Conservation (phyloP, 768 basidiomycete species). For the Piloderma croceum region DNA sequence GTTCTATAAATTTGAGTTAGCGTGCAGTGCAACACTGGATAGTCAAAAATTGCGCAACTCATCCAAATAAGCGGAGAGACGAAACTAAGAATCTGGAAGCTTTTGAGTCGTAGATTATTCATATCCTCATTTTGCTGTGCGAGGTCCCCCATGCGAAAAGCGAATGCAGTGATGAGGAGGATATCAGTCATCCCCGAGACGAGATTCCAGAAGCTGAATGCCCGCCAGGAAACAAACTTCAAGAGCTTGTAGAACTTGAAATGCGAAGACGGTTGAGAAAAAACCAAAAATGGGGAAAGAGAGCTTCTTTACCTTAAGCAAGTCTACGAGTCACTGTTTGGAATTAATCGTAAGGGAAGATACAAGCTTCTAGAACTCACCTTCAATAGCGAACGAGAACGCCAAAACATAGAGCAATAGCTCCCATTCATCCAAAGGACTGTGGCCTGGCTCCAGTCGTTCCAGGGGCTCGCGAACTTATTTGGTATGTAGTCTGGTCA, state of each 20-base stretch:
- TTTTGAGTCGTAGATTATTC: constrained; percentile 44
- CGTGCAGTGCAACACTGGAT: no score
- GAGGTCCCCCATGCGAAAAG: constrained; percentile 61
- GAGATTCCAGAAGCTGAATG: constrained; percentile 74
- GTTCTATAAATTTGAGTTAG: constrained; percentile 39
- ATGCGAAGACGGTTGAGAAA: neutral
- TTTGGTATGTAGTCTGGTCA: constrained; percentile 2
- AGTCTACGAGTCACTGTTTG: no score
- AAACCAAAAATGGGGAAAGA: no score
- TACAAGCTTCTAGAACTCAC: constrained; percentile 34
- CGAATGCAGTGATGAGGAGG: constrained; percentile 68
- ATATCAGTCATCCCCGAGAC: constrained; percentile 68
- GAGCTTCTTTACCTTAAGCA: no score
- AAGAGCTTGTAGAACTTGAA: constrained; percentile 64
- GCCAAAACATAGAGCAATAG: constrained; percentile 72
- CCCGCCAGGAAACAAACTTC: constrained; percentile 72
- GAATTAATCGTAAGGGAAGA: no score
- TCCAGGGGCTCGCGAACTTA: constrained; percentile 81
- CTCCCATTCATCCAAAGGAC: constrained; percentile 75
- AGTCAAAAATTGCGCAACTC: no score
- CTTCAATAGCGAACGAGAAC: constrained; percentile 74
- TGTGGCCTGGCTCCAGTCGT: constrained; percentile 49
- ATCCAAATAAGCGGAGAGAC: constrained; percentile 90
- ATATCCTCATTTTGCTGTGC: constrained; percentile 27
- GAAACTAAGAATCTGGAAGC: constrained; percentile 87